These are phyloP conservation scores for Apiospora pterosperma DNA, from an alignment of 2,329 filamentous ascomycete genomes.

Conservation along the genomic window DNA sequence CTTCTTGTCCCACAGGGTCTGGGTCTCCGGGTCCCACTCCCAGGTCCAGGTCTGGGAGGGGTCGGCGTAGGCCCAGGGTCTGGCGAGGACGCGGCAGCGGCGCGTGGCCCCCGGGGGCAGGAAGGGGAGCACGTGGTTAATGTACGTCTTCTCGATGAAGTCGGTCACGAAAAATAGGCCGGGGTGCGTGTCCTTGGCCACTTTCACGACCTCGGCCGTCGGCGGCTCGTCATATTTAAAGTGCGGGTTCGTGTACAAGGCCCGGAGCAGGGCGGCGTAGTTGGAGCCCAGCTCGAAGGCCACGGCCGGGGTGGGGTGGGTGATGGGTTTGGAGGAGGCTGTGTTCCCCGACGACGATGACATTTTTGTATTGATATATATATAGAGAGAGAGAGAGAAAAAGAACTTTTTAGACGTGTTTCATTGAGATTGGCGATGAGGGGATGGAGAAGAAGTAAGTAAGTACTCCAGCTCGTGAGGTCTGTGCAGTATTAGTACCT, in stretches of 20 bases:
- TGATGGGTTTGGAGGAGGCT: not conserved
- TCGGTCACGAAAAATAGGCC: slow-evolving; percentile 23
- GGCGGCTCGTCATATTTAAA: slow-evolving; percentile 22
- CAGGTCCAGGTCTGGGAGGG: slow-evolving; percentile 23
- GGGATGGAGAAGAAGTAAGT: not conserved
- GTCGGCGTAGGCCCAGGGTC: slow-evolving; percentile 27
- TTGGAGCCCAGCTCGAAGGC: slow-evolving; percentile 19
- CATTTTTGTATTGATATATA: not conserved
- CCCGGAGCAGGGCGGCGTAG: slow-evolving; percentile 22
- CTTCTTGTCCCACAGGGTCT: not conserved
- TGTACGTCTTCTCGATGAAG: slow-evolving; percentile 26
- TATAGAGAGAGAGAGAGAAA: not conserved
- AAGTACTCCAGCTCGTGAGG: not conserved
- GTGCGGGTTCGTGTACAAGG: slow-evolving; percentile 21
- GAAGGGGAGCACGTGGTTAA: slow-evolving; percentile 23
- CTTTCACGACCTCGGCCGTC: slow-evolving; percentile 17
- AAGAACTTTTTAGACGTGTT: not conserved
- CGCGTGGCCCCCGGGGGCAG: slow-evolving; percentile 24
- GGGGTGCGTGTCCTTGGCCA: slow-evolving; percentile 13
- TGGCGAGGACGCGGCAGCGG: slow-evolving; percentile 24
- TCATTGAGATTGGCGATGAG: not conserved
- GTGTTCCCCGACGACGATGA: not conserved
- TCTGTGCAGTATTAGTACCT: not conserved
- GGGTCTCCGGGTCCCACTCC: slow-evolving; percentile 21
- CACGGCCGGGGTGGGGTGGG: slow-evolving; percentile 18